A percentile compares a stretch with the other conserved stretches of the same genome.
These are phyloP conservation scores for Elsinoe necatrix DNA, from an alignment of 2,329 filamentous ascomycete species.

Conservation along the genomic window DNA sequence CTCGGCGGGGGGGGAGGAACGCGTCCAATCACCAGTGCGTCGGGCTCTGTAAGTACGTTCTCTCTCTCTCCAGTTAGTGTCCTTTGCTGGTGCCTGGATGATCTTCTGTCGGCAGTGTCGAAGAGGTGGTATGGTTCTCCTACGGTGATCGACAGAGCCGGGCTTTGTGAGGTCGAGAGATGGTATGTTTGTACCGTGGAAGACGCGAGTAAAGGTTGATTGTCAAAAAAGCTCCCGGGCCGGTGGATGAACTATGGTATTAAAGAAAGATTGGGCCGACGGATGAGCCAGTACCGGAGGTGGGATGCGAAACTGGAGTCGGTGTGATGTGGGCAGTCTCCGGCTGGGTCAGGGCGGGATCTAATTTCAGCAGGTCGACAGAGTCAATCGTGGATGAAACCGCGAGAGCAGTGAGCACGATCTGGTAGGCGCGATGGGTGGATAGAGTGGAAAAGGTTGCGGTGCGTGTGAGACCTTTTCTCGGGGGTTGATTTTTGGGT, in stretches of 20 bases:
- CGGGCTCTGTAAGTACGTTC: slow-evolving; percentile 6
- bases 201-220: slow-evolving; percentile 12
- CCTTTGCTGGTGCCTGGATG: slow-evolving; percentile 6
- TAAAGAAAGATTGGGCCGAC: slow-evolving; percentile 14
- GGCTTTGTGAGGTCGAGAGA: background rate
- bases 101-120: slow-evolving; percentile 3
- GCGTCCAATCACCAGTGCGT: slow-evolving; percentile 7
- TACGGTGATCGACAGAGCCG: slow-evolving; percentile 10
- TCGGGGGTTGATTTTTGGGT: background rate
- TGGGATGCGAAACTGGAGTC: slow-evolving; percentile 5
- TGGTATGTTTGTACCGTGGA: slow-evolving; percentile 10
- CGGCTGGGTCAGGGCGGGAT: slow-evolving; percentile 12
- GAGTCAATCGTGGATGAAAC: slow-evolving; percentile 8
- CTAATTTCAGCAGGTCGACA: slow-evolving; percentile 9
- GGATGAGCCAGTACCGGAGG: slow-evolving; percentile 11
- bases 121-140: background rate
- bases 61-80: background rate
- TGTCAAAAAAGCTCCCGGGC: slow-evolving; percentile 14
- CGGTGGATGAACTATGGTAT: slow-evolving; percentile 16
- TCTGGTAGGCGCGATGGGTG: background rate
- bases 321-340: slow-evolving; percentile 5
- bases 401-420: background rate
- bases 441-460: slow-evolving; percentile 2
- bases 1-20: background rate
- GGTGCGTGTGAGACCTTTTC: slow-evolving; percentile 5